Conservation (phyloP, 176 grass and related monocot genomes). For the Eleusine coracana region DNA sequence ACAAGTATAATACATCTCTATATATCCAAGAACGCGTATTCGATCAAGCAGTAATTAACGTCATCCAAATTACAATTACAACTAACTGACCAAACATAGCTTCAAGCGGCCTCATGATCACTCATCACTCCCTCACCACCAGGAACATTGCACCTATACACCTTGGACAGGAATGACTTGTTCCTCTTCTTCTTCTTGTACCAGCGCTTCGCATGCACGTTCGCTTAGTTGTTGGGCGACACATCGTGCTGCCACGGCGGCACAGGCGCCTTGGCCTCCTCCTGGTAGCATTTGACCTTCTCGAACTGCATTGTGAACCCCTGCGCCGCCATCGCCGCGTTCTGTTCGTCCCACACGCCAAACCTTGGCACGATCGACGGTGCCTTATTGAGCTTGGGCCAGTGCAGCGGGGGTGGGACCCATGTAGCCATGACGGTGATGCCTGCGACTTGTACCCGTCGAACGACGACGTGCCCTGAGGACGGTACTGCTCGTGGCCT, state of each 20-base stretch:
- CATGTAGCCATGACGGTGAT: slow-evolving; percentile 21
- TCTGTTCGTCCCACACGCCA: slow-evolving; percentile 73
- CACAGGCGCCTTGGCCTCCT: slow-evolving; percentile 45
- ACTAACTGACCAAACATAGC: background rate
- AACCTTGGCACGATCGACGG: slow-evolving; percentile 59
- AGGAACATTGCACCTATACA: slow-evolving; percentile 55
- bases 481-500: background rate
- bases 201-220: background rate
- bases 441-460: background rate
- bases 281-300: slow-evolving; percentile 67
- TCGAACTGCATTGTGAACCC: slow-evolving; percentile 87
- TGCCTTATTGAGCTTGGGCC: slow-evolving; percentile 15
- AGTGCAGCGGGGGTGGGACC: background rate
- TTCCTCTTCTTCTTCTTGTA: slow-evolving; percentile 14
- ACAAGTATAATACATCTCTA: background rate
- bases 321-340: slow-evolving; percentile 49
- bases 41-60: background rate
- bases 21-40: background rate
- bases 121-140: slow-evolving; percentile 50
- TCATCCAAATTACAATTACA: background rate
- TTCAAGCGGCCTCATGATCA: background rate
- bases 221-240: background rate
- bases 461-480: background rate
- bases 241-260: background rate
- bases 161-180: slow-evolving; percentile 55